Evolutionary conservation across 192 early-diverging fungal genomes (phyloP).

Genomic region (Coemansia guatemalensis): DNA sequence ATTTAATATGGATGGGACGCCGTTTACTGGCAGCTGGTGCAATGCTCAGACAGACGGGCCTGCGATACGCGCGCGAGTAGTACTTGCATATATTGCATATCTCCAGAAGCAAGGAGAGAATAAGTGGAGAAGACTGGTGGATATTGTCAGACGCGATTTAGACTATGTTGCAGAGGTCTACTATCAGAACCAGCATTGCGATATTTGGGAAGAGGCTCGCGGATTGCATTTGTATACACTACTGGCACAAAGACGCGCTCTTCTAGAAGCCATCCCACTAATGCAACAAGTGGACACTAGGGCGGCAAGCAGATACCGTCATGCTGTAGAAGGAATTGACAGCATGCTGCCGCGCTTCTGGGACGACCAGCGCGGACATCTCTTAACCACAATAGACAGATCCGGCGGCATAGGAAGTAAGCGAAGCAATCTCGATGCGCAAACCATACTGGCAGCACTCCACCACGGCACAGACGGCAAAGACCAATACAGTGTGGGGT

Average conservation of each 20-base stretch:
- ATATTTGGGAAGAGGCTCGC: constrained; percentile 80
- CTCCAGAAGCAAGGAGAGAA: neutral
- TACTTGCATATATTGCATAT: constrained; percentile 19
- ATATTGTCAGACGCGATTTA: constrained; percentile 41
- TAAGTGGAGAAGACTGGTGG: neutral
- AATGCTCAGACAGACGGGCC: constrained; percentile 72
- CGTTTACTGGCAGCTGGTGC: constrained; percentile 57
- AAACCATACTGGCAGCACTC: constrained; percentile 61
- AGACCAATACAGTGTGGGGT: constrained; percentile 21
- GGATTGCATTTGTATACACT: constrained; percentile 72
- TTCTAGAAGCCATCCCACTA: constrained; percentile 53
- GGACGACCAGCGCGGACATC: constrained; percentile 29
- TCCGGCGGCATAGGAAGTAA: constrained; percentile 52
- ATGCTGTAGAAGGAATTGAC: constrained; percentile 12
- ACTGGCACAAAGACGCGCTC: constrained; percentile 61
- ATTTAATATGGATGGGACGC: constrained; percentile 58
- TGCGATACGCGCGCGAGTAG: constrained; percentile 49
- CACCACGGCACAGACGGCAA: constrained; percentile 34
- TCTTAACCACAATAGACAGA: constrained; percentile 44
- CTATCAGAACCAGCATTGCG: constrained; percentile 48
- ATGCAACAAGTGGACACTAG: constrained; percentile 38
- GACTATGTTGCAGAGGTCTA: constrained; percentile 61
- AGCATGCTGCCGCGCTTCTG: constrained; percentile 49
- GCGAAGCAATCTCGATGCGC: constrained; percentile 57
- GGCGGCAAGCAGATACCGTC: constrained; percentile 25